Base-by-base conservation (phyloP, 179 eudicot species). In the Spergularia azorica region DNA sequence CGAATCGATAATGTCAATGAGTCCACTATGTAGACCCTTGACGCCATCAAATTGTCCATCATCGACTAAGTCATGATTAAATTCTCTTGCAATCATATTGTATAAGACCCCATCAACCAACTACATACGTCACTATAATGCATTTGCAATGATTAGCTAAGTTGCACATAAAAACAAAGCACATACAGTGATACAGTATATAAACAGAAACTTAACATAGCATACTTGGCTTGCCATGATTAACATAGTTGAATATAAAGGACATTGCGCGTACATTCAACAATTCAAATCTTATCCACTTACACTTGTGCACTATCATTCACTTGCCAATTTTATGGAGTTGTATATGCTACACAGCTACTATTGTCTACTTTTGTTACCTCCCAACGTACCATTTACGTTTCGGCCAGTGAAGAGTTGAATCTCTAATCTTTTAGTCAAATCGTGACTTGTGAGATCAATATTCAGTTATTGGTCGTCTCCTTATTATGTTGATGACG, bases 1-100 rank as follows among this genome's bases (percentile, higher is more conserved):
- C 32, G 32, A 26, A 26, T 26, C 32, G 32, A 26, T 74, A 65
- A 20, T 11, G 11, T 38, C 41, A 60, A 70, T 56, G 41, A 70
- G 39, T 32, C 55, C 72, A 78, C 72, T 63, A 52, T 71, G 70
- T 64, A 63, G 57, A 77, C 76, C 75, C 63, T 73, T 73, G 69
- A 73, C 71, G 62, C 72, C 61, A 73, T 38, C 43, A 63, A 77
- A 39, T 62, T 60, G 62, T 12, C n/a, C 9, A 63, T n/a, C 13
- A 63, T 78, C 57, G 63, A 71, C 65, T 5, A 65, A 66, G 36
- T 66, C 36, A 71, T 77, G 74, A 79, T 60, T 26, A 50, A 59
- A 50, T 59, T 73, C 64, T 58, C 62, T 56, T 16, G 68, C 70
- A 67, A 79, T 79, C 68, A 73, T 59, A 16, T 5, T 67, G 15